Evolutionary conservation across 192 early-diverging fungal species (phyloP), one percentile per base, ranked within the genome.

Genomic region (Irineochytrium annulatum): DNA sequence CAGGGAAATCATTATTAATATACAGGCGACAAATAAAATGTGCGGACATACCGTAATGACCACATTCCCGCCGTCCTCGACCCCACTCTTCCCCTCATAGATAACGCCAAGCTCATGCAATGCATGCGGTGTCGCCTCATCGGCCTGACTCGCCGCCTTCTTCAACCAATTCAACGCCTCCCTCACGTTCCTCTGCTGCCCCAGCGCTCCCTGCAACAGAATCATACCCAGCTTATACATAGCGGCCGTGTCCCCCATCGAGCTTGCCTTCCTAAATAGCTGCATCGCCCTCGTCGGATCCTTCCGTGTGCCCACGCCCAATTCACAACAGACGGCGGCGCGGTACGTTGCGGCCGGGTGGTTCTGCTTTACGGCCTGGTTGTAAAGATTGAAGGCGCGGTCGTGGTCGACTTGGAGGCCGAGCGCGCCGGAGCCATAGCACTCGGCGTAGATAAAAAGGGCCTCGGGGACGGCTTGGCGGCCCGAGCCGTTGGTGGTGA

Each of bases 211-310:
- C 61, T 92, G 87, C 69, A 97, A 69, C 49, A 97, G 69, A 14
- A 97, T 87, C 81, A 94, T 86, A 19, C 92, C 97, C 19, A 97
- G 76, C 74, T 97, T 98, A 81, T 91, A 95, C 97, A 99, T 98
- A 24, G 91, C 92, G 0, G 92, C 86, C 11, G 93, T 89, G 52
- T 97, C 93, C 43, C 91, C 87, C 44, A 94, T 68, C 11, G 86
- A 82, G 0, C 93, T 94, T 0, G 93, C 89, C 74, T 97, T 95
- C 57, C 90, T 78, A 70, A 91, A 98, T 60, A 91, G 96, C 69
- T 94, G 91, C 34, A 92, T 73, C 0, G 93, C 86, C 6, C 89
- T 83, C 29, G 75, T 66, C 17, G 82, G 75, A 64, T 97, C 93
- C 11, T 85, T 73, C 52, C 90, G 89, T 16, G 91, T 93, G 35